Base-by-base conservation (phyloP, 129 eudicot species). In the Kitagawia praeruptora region DNA sequence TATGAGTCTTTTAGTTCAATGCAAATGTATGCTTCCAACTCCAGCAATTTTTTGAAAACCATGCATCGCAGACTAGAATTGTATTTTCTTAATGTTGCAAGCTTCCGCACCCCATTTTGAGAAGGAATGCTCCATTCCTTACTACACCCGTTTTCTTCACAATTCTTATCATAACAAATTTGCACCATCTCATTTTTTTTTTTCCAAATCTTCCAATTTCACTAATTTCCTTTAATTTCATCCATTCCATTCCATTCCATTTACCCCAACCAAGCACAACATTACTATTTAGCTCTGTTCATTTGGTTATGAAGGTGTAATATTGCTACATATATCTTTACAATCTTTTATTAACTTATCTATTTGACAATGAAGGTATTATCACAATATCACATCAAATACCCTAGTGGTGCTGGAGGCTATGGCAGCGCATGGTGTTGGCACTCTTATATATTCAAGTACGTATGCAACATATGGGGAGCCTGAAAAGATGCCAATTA, bases 391-490 rank as follows among this genome's bases (percentile, higher is more conserved):
- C 41, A 93, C 98, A 63, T 90, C 98, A 48, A 93, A 93, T 80
- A 93, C 96, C 10, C 76, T 93, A 69, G 80, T 83, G 58, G 78
- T 93, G 28, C 82, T 93, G 82, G 87, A 90, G 85, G 98, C 98
- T 76, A 93, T 93, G 93, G 88, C 87, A n/a, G 74, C 87, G n/a
- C 92, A 90, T 76, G 82, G 85, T 7, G 91, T 93, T 58, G 86
- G 82, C 21, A 93, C 98, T 37, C 73, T 93, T 46, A 93, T 93
- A 77, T 93, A 93, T 61, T 90, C 98, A 19, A 93, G 98, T 83
- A 93, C 98, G 7, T 93, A 96, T 82, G 98, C 98, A 58, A 93
- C 98, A 40, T 93, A 93, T 51, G 98, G 98, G 21, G 98, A 93
- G 83, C 98, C 98, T 42, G 87, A 89, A 25, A 90, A 87, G 80